phyloP scores from a whole-genome alignment of 306 rosid genomes.

The Begonia fuchsioides region DNA sequence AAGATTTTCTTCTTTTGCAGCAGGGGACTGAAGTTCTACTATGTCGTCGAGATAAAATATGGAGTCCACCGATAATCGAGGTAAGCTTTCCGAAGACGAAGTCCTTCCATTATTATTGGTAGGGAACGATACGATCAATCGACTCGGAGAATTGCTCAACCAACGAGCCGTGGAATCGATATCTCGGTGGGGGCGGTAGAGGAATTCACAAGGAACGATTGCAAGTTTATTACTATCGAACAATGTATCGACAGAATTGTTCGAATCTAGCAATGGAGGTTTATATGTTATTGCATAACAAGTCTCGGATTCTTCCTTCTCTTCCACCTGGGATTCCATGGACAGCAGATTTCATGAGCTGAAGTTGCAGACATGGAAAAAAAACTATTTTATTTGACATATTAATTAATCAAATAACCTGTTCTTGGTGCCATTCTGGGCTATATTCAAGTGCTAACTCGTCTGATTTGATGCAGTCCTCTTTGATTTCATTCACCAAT shows the following conservation, averaged over 20 bases:
- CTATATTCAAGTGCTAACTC: constrained; percentile 48
- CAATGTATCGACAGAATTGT: constrained; percentile 13
- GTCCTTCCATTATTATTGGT: background rate
- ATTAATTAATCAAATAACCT: constrained; percentile 22
- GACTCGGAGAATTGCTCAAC: constrained; percentile 12
- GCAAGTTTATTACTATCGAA: background rate
- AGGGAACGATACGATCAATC: too few species aligned
- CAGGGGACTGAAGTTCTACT: constrained; percentile 29
- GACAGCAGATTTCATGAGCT: background rate
- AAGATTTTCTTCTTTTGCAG: constrained; percentile 14
- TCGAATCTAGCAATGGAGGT: constrained; percentile 16
- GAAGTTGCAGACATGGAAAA: background rate
- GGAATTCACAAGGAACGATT: background rate
- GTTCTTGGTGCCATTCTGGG: constrained; percentile 39
- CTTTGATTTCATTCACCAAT: constrained; percentile 46
- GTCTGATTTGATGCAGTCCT: constrained; percentile 29
- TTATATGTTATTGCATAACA: constrained; percentile 7
- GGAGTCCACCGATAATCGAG: constrained; percentile 15
- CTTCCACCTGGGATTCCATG: constrained; percentile 16
- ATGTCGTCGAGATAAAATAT: constrained; percentile 35
- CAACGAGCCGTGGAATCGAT: background rate
- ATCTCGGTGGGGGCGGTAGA: background rate
- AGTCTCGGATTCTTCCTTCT: constrained; percentile 13
- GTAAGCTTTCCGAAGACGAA: constrained; percentile 20
- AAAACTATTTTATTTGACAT: background rate